Evolutionary conservation across 2,329 filamentous ascomycete genomes (phyloP), one percentile per base, ranked within the genome.

Genomic region (Paecilomyces formosus): DNA sequence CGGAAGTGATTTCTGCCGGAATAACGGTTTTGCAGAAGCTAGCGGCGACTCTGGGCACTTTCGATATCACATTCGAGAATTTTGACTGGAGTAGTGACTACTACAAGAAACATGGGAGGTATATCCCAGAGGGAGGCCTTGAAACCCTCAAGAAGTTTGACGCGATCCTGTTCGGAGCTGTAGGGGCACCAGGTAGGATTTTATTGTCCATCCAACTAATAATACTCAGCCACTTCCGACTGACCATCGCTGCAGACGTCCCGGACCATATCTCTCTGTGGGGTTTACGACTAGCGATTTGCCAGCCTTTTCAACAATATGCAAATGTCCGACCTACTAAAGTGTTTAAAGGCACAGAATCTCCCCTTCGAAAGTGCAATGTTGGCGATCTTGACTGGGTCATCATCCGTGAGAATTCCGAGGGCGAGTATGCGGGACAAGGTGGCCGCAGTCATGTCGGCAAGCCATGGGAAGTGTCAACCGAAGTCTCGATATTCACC

Each of bases 1-100:
- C 81, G 1, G 87, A 89, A 70, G 86, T 89, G 11, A 83, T 88
- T 70, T 76, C 80, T 31, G 85, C 85, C 1, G 85, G 85, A 1
- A 82, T 88, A 8, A 76, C 80, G 50, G 87, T 87, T 0, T 72
- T 90, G 55, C 78, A 85, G 61, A 78, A 79, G 13, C 70, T 61
- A 52, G 51, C 56, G 1, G 33, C 53, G n/a, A 61, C 58, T 2
- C 30, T 61, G 49, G 52, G 60, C 13, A 61, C 60, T 2, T 87
- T 62, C 45, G 56, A 55, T 15, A 31, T 62, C n/a, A 33, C 56
- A 3, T 62, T 62, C 58, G 33, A 56, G 51, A 51, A 62, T 52
- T 60, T 60, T 50, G 33, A 28, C 21, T 55, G 54, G 54, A 77
- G 73, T 56, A 77, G 73, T 59, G 76, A 76, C 56, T 73, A 74